These are phyloP conservation scores for Agaricus sinodeliciosus DNA, from an alignment of 768 basidiomycete species.

Conservation along the genomic window DNA sequence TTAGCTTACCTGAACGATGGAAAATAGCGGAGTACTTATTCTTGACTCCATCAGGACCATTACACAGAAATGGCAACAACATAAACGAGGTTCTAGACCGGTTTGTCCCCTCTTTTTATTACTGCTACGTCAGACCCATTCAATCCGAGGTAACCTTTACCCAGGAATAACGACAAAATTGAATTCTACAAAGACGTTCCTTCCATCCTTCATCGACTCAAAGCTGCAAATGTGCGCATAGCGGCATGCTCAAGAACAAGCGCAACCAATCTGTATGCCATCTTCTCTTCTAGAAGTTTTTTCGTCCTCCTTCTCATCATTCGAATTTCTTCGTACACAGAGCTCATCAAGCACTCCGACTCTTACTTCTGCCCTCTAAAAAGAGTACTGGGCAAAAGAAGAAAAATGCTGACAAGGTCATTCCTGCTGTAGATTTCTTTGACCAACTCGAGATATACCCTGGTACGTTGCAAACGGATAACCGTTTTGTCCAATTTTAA, in stretches of 20 bases:
- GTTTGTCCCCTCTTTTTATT: slow-evolving; percentile 18
- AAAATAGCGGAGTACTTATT: not conserved
- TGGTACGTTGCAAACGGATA: slow-evolving; percentile 25
- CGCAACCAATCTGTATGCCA: slow-evolving; percentile 59
- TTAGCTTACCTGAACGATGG: not conserved
- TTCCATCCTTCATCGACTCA: slow-evolving; percentile 56
- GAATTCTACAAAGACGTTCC: slow-evolving; percentile 77
- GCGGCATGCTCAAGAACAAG: slow-evolving; percentile 73
- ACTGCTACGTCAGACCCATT: not conserved
- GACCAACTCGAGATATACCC: slow-evolving; percentile 73
- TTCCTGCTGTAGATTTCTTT: slow-evolving; percentile 54
- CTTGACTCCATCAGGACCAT: slow-evolving; percentile 32
- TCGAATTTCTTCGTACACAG: slow-evolving; percentile 26
- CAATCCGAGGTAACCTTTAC: not conserved
- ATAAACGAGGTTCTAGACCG: slow-evolving; percentile 47
- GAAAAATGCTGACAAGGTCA: slow-evolving; percentile 20
- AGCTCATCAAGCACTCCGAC: slow-evolving; percentile 66
- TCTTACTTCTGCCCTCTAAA: slow-evolving; percentile 46
- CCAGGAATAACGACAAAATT: slow-evolving; percentile 48
- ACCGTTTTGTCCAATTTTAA: not conserved
- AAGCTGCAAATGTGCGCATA: slow-evolving; percentile 34
- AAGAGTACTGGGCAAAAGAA: slow-evolving; percentile 16
- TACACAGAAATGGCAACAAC: slow-evolving; percentile 39
- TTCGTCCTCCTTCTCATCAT: not conserved
- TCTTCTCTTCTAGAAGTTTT: not conserved